phyloP scores from a whole-genome alignment of 2,329 filamentous ascomycete species.

The Didymella pomorum region DNA sequence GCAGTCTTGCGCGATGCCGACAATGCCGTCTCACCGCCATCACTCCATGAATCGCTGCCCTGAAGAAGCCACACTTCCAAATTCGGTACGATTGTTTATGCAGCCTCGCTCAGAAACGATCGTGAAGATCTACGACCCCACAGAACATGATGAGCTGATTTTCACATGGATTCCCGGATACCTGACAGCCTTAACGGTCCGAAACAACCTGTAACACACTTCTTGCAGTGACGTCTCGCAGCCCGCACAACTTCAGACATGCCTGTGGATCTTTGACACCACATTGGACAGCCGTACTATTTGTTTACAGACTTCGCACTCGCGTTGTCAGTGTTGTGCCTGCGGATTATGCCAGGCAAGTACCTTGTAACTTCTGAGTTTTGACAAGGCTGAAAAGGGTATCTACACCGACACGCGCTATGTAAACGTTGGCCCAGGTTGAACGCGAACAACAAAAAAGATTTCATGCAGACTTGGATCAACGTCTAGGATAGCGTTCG shows the following conservation, averaged over 20 bases:
- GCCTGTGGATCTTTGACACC: not conserved
- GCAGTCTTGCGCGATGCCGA: slow-evolving; percentile 3
- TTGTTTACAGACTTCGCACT: slow-evolving; percentile 1
- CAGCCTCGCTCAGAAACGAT: slow-evolving; percentile 17
- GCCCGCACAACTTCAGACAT: slow-evolving; percentile 4
- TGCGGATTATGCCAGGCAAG: not conserved
- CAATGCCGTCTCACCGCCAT: slow-evolving; percentile 17
- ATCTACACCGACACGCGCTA: not conserved
- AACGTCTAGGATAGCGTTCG: no score
- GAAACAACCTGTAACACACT: slow-evolving; percentile 41
- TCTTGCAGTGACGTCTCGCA: slow-evolving; percentile 32
- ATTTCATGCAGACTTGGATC: no score
- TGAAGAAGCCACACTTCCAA: slow-evolving; percentile 30
- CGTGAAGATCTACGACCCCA: slow-evolving; percentile 7
- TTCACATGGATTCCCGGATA: slow-evolving; percentile 21
- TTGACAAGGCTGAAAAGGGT: not conserved
- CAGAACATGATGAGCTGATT: slow-evolving; percentile 12
- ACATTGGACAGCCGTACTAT: not conserved
- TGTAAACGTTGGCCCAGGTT: not conserved
- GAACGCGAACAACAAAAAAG: not conserved
- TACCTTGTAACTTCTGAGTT: not conserved
- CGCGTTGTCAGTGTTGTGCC: not conserved
- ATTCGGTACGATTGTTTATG: slow-evolving; percentile 26
- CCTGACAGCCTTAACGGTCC: slow-evolving; percentile 10
- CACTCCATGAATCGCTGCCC: slow-evolving; percentile 38